Evolutionary conservation across 495 filamentous ascomycete genomes (phyloP).

Genomic region (Bryoglossum gracile): DNA sequence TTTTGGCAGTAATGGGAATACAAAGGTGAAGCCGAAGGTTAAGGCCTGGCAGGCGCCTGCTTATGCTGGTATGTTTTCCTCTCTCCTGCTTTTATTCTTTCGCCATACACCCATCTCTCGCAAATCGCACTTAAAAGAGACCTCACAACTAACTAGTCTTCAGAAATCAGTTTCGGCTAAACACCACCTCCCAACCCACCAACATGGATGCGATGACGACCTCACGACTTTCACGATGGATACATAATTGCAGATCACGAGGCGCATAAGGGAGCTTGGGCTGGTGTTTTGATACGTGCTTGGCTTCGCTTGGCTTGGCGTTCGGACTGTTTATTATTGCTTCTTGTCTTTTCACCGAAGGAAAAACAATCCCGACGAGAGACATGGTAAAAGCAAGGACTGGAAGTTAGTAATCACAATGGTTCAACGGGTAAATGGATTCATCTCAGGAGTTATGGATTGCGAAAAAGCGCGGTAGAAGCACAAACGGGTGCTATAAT

Average conservation of each 20-base stretch:
- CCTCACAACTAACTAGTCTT: too few species aligned
- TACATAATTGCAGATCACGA: not conserved
- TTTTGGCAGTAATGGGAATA: slow-evolving; percentile 5
- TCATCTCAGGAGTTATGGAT: too few species aligned
- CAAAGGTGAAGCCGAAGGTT: slow-evolving; percentile 22
- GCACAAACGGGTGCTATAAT: too few species aligned
- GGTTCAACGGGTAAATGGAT: too few species aligned
- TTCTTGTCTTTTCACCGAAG: too few species aligned
- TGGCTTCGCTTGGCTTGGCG: too few species aligned
- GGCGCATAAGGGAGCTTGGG: not conserved
- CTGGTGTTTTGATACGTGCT: slow-evolving; percentile 13
- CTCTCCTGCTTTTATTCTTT: not conserved
- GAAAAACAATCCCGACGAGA: too few species aligned
- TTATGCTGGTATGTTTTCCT: slow-evolving; percentile 32
- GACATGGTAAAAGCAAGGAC: too few species aligned
- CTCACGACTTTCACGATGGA: slow-evolving; percentile 2
- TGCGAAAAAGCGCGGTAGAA: too few species aligned
- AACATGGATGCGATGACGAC: slow-evolving; percentile 8
- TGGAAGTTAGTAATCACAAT: too few species aligned
- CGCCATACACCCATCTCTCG: slow-evolving; percentile 9
- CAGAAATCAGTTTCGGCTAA: slow-evolving; percentile 28
- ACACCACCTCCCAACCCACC: not conserved
- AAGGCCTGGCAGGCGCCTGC: slow-evolving; percentile 35
- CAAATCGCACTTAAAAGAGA: too few species aligned
- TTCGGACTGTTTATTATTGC: too few species aligned